Base-by-base conservation (phyloP, 73 alveolate genomes). In the Stentor coeruleus region DNA sequence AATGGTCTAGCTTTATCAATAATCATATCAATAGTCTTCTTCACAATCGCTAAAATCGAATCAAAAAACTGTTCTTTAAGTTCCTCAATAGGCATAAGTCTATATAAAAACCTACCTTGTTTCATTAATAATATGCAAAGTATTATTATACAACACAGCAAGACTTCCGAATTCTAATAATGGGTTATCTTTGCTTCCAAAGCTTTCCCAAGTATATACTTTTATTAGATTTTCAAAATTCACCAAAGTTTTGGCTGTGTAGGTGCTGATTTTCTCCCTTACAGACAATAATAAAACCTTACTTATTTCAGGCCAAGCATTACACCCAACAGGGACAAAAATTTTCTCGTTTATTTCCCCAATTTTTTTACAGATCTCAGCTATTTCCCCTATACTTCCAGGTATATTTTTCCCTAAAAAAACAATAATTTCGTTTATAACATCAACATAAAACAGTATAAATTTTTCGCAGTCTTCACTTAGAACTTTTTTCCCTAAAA, bases 161-260 rank as follows among this genome's bases (percentile, higher is more conserved):
- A 66, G n/a, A 33, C 79, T 66, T 66, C 79, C 79, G 33, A 20
- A 66, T 66, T 66, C 79, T 11, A 26, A 40, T 2, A 66, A 66
- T 0, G 79, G 79, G 14, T 20, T 26, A 1, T 20, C 79, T 33
- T 66, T 20, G n/a, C 33, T 20, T 15, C 49, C 42, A 33, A 40
- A 20, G 40, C 26, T 11, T 66, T 66, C 42, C 79, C 79, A 66
- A 20, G 15, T 33, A 66, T 20, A 66, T 40, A 66, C n/a, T 33
- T 66, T 66, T 20, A 66, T 26, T 15, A 66, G n/a, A 33, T 20
- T 66, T 2, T 66, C 79, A 66, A 66, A 66, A 2, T 66, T 20
- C 20, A 31, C 33, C 33, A 66, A 66, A 20, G 79, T 2, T 33
- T 66, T 66, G n/a, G n/a, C n/a, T 26, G 49, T 14, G n/a, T 20